Evolutionary conservation across 371 early-diverging fungal species (phyloP), one percentile per base, ranked within the genome.

Genomic region (Actinomortierella wolfii): DNA sequence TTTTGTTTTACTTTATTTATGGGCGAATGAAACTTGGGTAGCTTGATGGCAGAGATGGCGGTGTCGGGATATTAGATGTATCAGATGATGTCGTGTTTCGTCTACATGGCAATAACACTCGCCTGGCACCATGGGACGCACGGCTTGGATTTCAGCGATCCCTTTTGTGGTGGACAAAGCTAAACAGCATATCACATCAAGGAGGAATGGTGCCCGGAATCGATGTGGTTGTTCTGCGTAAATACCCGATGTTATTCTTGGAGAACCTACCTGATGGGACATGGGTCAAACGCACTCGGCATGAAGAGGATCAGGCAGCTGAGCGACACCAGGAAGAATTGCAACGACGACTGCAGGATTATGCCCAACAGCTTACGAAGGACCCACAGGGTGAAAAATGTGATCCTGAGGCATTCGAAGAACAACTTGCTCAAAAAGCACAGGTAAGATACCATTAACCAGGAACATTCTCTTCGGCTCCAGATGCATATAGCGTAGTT

Each of bases 151-250:
- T 82, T 51, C 79, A 79, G 40, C 64, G 67, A 14, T 46, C 49
- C 11, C 2, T 57, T 13, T 25, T 81, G 0, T 76, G 85, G 29
- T 69, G 71, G 29, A 76, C 80, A 6, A 52, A 77, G 0, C 29
- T 92, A 18, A 47, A 71, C 0, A 62, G 68, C 3, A 57, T 91
- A 4, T 56, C 61, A 6, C 75, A 84, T 1, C 83, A 89, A 25
- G 94, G 94, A 14, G 93, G 94, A 2, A 52, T 78, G n/a, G 79
- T 91, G 1, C 83, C 89, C 2, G 81, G 79, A 7, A n/a, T 94
- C 1, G 92, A 92, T 68, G 81, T 89, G 0, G 58, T 92, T 18
- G 65, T 93, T 0, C 70, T 85, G 39, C 79, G 92, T 14, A 83
- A 82, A 56, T 90, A 87, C 54, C 88, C 86, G 2, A 62, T 89